Base-by-base conservation (phyloP, 495 filamentous ascomycete genomes). In the Xylaria acuta region DNA sequence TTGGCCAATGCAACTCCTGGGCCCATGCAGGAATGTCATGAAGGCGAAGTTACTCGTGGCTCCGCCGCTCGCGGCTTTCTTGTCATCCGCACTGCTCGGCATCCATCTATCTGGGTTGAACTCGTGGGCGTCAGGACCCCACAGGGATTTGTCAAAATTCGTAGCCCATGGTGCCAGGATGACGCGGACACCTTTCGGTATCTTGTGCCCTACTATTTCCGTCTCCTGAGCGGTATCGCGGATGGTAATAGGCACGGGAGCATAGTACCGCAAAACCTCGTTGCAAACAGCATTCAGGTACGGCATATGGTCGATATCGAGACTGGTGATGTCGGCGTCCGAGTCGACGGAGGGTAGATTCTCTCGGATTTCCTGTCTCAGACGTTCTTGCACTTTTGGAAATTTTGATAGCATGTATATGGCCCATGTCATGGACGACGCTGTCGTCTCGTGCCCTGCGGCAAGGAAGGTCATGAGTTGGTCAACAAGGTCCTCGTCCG, bases 401-500 rank as follows among this genome's bases (percentile, higher is more conserved):
- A 86, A 70, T 22, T 80, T 79, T 54, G 82, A 80, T 18, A 90
- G 82, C 64, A 88, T 73, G 70, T 89, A 88, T 14, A 85, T 73
- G 6, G 84, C 86, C 88, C 87, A 90, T 1, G 83, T 88, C 84
- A 90, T 86, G 30, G 87, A 76, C 0, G 85, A 83, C 27, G 88
- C 86, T 0, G 88, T 89, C 4, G 87, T 89, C 83, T 97, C 95
- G 78, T 98, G 95, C 22, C 95, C 95, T 0, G 12, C 18, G 1
- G 91, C 92, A 3, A 97, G 89, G 84, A 98, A 97, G 3, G 95
- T 98, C 94, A 97, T 97, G 78, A 96, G 87, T 78, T 98, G 95
- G 78, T 97, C 93, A 51, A 93, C 85, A 32, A 97, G 90, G 65
- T 93, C 91, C 41, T 94, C 92, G 63, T 95, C 92, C 36, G 84